Evolutionary conservation across 2,329 filamentous ascomycete genomes (phyloP).

Genomic region (Cladosporium oxysporum): DNA sequence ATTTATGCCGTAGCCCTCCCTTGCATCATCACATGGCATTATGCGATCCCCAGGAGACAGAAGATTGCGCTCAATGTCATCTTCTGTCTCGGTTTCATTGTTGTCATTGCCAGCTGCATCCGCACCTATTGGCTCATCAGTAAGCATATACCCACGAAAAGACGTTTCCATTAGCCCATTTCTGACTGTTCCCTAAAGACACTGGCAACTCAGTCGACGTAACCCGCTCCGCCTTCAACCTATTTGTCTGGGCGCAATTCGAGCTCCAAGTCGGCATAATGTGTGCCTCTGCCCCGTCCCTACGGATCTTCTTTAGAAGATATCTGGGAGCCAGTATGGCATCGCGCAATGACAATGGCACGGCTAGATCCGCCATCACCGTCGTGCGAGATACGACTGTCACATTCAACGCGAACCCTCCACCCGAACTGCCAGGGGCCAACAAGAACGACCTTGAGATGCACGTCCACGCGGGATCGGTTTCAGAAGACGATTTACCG

Average conservation of each 20-base stretch:
- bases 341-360: no score
- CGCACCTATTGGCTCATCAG: slow-evolving; percentile 41
- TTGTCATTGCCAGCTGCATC: slow-evolving; percentile 38
- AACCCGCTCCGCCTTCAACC: slow-evolving; percentile 32
- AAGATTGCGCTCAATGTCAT: slow-evolving; percentile 49
- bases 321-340: slow-evolving; percentile 20
- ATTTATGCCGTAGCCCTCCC: slow-evolving; percentile 46
- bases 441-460: not conserved
- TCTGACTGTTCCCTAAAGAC: slow-evolving; percentile 19
- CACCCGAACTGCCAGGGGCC: not conserved
- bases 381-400: slow-evolving; percentile 12
- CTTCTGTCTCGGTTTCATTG: slow-evolving; percentile 47
- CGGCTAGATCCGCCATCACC: not conserved
- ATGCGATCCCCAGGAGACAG: slow-evolving; percentile 46
- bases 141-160: not conserved
- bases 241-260: slow-evolving; percentile 32
- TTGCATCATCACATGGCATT: slow-evolving; percentile 47
- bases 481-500: not conserved
- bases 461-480: not conserved
- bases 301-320: slow-evolving; percentile 28
- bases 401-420: not conserved
- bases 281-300: slow-evolving; percentile 31
- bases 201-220: slow-evolving; percentile 21
- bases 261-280: slow-evolving; percentile 34
- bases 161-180: slow-evolving; percentile 1